These are phyloP conservation scores for Circinella umbellata DNA, from an alignment of 371 early-diverging fungal genomes.

Conservation along the genomic window DNA sequence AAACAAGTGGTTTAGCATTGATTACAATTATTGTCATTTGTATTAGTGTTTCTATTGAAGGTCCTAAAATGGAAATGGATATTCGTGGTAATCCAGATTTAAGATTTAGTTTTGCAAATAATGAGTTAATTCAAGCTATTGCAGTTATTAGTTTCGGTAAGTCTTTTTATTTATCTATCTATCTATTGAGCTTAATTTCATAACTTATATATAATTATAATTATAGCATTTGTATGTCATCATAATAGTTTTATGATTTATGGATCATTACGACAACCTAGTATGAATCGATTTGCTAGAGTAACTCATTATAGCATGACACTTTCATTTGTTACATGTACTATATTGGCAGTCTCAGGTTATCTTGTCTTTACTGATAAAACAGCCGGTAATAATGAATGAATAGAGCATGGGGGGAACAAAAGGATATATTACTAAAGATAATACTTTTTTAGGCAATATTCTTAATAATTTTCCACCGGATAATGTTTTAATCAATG, in stretches of 20 bases:
- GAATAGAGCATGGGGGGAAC: background rate
- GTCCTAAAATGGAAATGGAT: conserved; percentile 59
- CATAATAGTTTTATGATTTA: conserved; percentile 85
- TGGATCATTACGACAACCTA: conserved; percentile 75
- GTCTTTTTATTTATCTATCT: background rate
- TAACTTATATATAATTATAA: background rate
- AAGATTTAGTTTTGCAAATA: conserved; percentile 56
- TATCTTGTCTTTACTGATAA: conserved; percentile 76
- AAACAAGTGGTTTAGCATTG: conserved; percentile 79
- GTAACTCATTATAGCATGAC: conserved; percentile 76
- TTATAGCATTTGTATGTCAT: conserved; percentile 81
- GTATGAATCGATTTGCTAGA: conserved; percentile 71
- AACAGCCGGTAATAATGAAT: conserved; percentile 54
- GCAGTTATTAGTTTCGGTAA: conserved; percentile 86
- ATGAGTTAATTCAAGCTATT: conserved; percentile 75
- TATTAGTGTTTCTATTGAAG: conserved; percentile 72
- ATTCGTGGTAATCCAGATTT: conserved; percentile 56
- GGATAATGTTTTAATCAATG: conserved; percentile 73
- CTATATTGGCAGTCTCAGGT: conserved; percentile 69
- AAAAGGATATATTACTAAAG: background rate
- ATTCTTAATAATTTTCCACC: conserved; percentile 81
- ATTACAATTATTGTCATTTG: conserved; percentile 77
- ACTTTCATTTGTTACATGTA: conserved; percentile 69
- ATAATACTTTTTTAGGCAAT: conserved; percentile 56
- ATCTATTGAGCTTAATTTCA: background rate